Base-by-base conservation (phyloP, 495 filamentous ascomycete genomes). In the Letharia lupina region DNA sequence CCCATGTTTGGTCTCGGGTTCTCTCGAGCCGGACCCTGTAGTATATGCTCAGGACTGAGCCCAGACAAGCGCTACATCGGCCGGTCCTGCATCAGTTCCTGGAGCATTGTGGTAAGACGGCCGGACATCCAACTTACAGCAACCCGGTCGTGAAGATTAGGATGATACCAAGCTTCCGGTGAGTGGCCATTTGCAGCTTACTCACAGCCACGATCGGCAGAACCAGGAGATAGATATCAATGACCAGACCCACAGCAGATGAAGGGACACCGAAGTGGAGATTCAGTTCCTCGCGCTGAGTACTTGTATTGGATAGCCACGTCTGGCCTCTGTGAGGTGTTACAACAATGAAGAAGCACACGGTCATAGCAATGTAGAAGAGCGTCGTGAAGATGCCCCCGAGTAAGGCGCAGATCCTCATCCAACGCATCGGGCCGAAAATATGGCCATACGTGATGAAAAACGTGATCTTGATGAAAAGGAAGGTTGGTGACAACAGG, bases 391-490 rank as follows among this genome's bases (percentile, higher is more conserved):
- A 3, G 3, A 59, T 48, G 6, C 35, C 16, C 3, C 68, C 70
- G 12, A 68, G 31, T 13, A 57, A 65, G 23, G 59, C 62, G 16
- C 40, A 44, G 23, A 70, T 50, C n/a, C 61, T 44, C n/a, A 71
- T 47, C 68, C 68, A 70, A 10, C 68, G 68, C 41, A 67, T 40
- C 0, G 59, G 60, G 15, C 35, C 4, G n/a, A 71, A 71, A 15
- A 70, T 58, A 11, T 70, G 18, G 13, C 64, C 58, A 16, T 71
- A 71, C 54, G 67, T 63, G 9, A 71, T 37, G 52, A 70, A 71
- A 15, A 71, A 65, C 0, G 68, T 62, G 12, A 62, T 10, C 44
- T 71, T 71, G 28, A 63, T 48, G 42, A 67, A 68, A 0, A 67
- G 60, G 6, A 62, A 42, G 12, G n/a, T 61, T n/a, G 65, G 35